Evolutionary conservation across 192 early-diverging fungal genomes (phyloP).

Genomic region (Hyaloraphidium curvatum): DNA sequence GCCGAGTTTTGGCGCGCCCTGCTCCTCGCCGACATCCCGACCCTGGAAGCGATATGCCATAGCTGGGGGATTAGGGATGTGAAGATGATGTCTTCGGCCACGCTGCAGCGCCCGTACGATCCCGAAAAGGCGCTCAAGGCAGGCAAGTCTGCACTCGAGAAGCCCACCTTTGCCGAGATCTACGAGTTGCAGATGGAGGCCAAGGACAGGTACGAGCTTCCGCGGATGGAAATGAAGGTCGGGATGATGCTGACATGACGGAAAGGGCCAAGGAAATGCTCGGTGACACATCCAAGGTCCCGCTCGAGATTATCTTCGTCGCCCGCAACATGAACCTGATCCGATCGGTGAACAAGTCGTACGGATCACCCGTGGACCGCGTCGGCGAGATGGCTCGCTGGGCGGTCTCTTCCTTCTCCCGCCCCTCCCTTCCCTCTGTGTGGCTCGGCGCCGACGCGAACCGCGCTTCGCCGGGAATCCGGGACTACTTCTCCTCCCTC

Average conservation of each 20-base stretch:
- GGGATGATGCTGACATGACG: too few species aligned
- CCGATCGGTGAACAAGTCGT: conserved; percentile 50
- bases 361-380: conserved; percentile 74
- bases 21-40: conserved; percentile 45
- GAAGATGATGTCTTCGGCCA: conserved; percentile 18
- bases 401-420: neutral
- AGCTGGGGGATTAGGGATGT: conserved; percentile 44
- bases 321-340: conserved; percentile 73
- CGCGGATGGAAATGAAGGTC: too few species aligned
- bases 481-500: too few species aligned
- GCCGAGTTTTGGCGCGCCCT: conserved; percentile 70
- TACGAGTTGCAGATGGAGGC: conserved; percentile 54
- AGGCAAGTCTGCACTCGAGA: neutral
- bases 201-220: too few species aligned
- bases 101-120: conserved; percentile 18
- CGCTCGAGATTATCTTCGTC: conserved; percentile 78
- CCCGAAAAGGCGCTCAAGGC: conserved; percentile 3
- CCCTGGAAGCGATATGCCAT: conserved; percentile 38
- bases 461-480: conserved; percentile 8
- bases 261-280: conserved; percentile 49
- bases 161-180: conserved; percentile 15
- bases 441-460: neutral
- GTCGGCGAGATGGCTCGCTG: conserved; percentile 67
- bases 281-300: conserved; percentile 42
- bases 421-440: conserved; percentile 3